Evolutionary conservation across 495 filamentous ascomycete genomes (phyloP).

Genomic region (Stereocaulon alpinum): DNA sequence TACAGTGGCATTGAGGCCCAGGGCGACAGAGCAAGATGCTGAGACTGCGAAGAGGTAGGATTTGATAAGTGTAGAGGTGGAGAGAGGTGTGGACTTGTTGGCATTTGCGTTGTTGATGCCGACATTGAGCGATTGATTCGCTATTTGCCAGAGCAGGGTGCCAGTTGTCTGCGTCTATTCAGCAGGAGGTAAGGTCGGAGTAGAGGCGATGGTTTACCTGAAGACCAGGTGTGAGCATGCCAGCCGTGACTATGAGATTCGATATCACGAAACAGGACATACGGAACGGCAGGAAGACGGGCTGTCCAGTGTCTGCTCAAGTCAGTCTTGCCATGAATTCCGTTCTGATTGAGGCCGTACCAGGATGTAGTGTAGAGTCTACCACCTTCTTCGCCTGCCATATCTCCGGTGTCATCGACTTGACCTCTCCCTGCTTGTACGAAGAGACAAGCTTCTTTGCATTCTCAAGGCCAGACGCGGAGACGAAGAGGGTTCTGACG

Average conservation of each 20-base stretch:
- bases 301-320: conserved; percentile 68
- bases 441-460: conserved; percentile 65
- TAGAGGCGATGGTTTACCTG: conserved; percentile 34
- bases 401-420: conserved; percentile 74
- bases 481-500: conserved; percentile 71
- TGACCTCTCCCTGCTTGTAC: conserved; percentile 73
- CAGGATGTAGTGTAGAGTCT: conserved; percentile 90
- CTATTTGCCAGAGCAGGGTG: conserved; percentile 87
- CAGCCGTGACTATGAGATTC: conserved; percentile 91
- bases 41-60: conserved; percentile 89
- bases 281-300: conserved; percentile 88
- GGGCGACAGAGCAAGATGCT: conserved; percentile 83
- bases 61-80: conserved; percentile 64
- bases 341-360: conserved; percentile 33
- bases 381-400: conserved; percentile 96
- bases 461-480: conserved; percentile 62
- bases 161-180: conserved; percentile 55
- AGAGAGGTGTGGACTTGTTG: conserved; percentile 88
- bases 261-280: conserved; percentile 95
- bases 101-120: conserved; percentile 95
- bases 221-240: conserved; percentile 88
- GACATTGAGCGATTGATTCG: conserved; percentile 96
- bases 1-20: conserved; percentile 84
- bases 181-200: conserved; percentile 3
- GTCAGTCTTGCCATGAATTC: background rate